A percentile compares a stretch with the other conserved stretches of the same genome.
Conservation (phyloP, 768 basidiomycete genomes). For the Termitomyces sp. region DNA sequence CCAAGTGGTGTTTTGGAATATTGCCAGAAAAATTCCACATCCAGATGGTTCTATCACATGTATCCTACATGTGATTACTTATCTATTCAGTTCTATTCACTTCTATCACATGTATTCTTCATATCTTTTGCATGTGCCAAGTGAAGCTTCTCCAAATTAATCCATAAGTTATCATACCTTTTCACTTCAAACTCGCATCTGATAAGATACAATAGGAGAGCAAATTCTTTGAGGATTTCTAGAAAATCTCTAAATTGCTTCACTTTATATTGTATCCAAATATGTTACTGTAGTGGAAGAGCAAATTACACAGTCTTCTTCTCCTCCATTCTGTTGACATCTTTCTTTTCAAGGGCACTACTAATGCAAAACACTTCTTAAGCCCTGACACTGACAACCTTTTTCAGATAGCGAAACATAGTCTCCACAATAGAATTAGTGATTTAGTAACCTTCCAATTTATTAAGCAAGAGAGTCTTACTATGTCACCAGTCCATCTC, state of each 20-base stretch:
- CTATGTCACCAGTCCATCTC: no score
- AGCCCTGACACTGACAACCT: constrained; percentile 2
- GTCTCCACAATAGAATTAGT: constrained; percentile 7
- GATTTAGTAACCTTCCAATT: no score
- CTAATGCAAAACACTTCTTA: constrained; percentile 19
- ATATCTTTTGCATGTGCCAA: no score
- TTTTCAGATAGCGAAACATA: constrained; percentile 12
- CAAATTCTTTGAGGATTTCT: not conserved
- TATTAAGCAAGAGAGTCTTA: no score
- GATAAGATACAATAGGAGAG: not conserved
- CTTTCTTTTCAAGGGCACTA: constrained; percentile 18
- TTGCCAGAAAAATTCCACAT: not conserved
- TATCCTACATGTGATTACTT: no score
- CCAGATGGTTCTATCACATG: not conserved
- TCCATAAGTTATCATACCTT: not conserved
- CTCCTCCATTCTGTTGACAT: constrained; percentile 15
- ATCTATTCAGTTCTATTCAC: no score
- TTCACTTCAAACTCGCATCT: not conserved
- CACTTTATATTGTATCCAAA: not conserved
- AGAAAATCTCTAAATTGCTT: not conserved
- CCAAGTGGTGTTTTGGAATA: not conserved
- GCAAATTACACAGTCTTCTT: not conserved
- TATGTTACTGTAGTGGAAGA: not conserved
- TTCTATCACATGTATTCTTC: no score
- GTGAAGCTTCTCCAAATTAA: not conserved